These are phyloP conservation scores for Draba incana DNA, from an alignment of 345 rosid species.

Conservation along the genomic window DNA sequence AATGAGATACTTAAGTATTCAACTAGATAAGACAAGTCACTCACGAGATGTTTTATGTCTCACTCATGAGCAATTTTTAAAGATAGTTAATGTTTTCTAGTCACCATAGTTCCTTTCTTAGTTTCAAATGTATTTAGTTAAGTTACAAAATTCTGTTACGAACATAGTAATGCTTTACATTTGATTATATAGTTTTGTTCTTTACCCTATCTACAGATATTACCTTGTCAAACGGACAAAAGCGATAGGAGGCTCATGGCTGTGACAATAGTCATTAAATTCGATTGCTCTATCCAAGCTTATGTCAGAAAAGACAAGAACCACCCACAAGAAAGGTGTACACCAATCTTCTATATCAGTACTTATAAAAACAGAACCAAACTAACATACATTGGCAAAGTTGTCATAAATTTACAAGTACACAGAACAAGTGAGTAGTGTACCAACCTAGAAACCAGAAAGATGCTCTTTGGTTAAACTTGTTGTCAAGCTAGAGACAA, in stretches of 20 bases:
- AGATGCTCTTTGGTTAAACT: constrained; percentile 75
- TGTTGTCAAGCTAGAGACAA: constrained; percentile 67
- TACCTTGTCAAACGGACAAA: constrained; percentile 45
- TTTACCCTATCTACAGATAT: too few relatives aligned
- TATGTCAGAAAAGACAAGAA: constrained; percentile 84
- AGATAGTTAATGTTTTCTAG: too few relatives aligned
- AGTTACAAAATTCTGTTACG: too few relatives aligned
- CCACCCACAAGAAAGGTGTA: constrained; percentile 43
- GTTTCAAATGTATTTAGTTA: too few relatives aligned
- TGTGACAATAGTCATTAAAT: constrained; percentile 82
- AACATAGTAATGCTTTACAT: too few relatives aligned
- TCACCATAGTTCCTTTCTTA: too few relatives aligned
- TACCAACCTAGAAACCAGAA: constrained; percentile 78
- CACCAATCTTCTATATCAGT: constrained; percentile 11
- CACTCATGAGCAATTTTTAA: too few relatives aligned
- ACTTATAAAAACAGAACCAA: neutral
- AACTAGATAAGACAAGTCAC: too few relatives aligned
- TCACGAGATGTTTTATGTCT: too few relatives aligned
- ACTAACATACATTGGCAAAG: neutral
- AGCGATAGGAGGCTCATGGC: constrained; percentile 84
- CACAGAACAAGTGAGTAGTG: constrained; percentile 9
- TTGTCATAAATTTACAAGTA: neutral
- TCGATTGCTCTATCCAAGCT: constrained; percentile 77
- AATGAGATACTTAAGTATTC: too few relatives aligned
- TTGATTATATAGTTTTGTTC: too few relatives aligned